Evolutionary conservation across 1,284 basidiomycete species (phyloP), one percentile per base, ranked within the genome.

Genomic region (Trichosporon asahii): DNA sequence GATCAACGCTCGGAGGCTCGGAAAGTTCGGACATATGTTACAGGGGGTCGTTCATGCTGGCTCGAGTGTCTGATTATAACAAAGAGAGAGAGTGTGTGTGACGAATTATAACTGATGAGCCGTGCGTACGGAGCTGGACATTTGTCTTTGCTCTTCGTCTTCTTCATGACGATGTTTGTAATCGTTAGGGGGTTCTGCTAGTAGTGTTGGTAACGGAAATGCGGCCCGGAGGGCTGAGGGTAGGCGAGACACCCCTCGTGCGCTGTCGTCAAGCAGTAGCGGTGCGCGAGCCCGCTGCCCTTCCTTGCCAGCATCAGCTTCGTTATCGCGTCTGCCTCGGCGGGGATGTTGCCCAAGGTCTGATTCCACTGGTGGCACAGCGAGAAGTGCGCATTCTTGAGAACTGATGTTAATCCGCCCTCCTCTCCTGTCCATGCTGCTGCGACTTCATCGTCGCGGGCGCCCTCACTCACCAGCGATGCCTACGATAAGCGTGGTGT

Each of bases 101-200:
- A 53, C 49, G n/a, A 53, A 53, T 53, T 53, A 53, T 53, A 53
- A 46, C 49, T 53, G 49, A 23, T 49, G 46, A 40, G n/a, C 49
- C n/a, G 49, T 53, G n/a, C 4, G 6, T 6, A 33, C 21, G 49
- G 49, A 46, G 49, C 49, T 53, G 7, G 49, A 23, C 23, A 53
- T 53, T 53, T 11, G 21, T 23, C n/a, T 21, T 23, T n/a, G 40
- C 18, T 12, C 40, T 12, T 14, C 35, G n/a, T n/a, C n/a, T n/a
- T n/a, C n/a, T n/a, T 37, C 2, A 2, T 8, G 35, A 37, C 35
- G 11, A 37, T 37, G 35, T 37, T 37, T 12, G 35, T 37, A 37
- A 37, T 37, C 11, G 35, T 37, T 9, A 3, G 3, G 1, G 35
- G 3, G 11, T 37, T 12, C 35, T 37, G 14, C 35, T 14, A 12